phyloP scores from a whole-genome alignment of 306 rosid genomes.

The Herpetospermum pedunculosum region DNA sequence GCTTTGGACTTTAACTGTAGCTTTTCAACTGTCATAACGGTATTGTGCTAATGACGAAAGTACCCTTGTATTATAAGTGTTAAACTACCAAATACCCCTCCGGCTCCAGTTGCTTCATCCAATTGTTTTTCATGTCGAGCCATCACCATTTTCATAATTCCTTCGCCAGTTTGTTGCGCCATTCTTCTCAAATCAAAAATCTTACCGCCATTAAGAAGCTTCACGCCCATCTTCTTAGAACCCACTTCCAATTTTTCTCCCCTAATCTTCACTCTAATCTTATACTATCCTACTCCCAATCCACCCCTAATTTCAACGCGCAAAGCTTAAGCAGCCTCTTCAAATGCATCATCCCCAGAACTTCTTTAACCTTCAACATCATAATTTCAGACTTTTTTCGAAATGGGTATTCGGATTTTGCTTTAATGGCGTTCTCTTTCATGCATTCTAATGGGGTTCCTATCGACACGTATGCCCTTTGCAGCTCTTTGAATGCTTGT shows the following conservation, averaged over 20 bases:
- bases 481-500: conserved; percentile 48
- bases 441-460: conserved; percentile 43
- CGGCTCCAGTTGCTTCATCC: background rate
- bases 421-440: conserved; percentile 43
- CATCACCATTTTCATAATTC: conserved; percentile 21
- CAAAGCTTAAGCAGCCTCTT: conserved; percentile 26
- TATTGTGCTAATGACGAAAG: background rate
- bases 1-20: background rate
- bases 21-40: background rate
- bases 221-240: conserved; percentile 41
- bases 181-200: conserved; percentile 24
- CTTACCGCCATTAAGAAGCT: conserved; percentile 33
- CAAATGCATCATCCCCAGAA: conserved; percentile 39
- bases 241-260: conserved; percentile 29
- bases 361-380: conserved; percentile 36
- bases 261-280: conserved; percentile 34
- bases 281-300: conserved; percentile 26
- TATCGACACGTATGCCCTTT: conserved; percentile 50
- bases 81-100: background rate
- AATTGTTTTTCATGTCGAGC: background rate
- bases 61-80: background rate
- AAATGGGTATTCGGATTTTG: conserved; percentile 34
- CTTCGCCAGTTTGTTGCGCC: conserved; percentile 23
- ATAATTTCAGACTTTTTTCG: conserved; percentile 32
- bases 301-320: conserved; percentile 13